Percentiles rank a stretch among this genome's conserved stretches.
phyloP scores from a whole-genome alignment of 2,329 filamentous ascomycete species.

The Alternaria brassicae region DNA sequence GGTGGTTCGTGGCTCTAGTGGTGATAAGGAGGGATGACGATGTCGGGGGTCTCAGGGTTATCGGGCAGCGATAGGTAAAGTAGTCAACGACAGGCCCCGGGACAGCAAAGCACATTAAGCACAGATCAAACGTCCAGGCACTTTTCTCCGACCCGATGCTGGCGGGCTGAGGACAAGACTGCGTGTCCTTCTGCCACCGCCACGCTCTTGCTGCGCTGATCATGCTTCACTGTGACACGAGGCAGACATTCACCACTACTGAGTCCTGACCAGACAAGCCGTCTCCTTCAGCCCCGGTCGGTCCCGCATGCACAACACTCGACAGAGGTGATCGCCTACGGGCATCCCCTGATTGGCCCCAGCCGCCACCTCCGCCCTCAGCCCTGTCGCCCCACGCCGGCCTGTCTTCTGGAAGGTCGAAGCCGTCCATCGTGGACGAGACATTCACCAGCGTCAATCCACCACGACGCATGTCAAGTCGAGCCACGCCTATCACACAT shows the following conservation, averaged over 20 bases:
- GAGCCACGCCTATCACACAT: background rate
- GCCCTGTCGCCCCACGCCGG: constrained; percentile 22
- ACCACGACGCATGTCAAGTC: background rate
- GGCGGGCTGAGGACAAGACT: constrained; percentile 9
- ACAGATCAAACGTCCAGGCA: constrained; percentile 22
- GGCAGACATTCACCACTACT: background rate
- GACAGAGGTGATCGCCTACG: constrained; percentile 16
- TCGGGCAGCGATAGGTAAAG: constrained; percentile 26
- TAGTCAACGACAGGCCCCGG: constrained; percentile 6
- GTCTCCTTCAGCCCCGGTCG: constrained; percentile 7
- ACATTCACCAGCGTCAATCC: too few relatives aligned
- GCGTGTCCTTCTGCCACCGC: constrained; percentile 2
- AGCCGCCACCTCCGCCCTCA: constrained; percentile 20
- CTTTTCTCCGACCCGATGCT: constrained; percentile 10
- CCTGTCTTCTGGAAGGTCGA: constrained; percentile 16
- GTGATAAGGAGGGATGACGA: constrained; percentile 10
- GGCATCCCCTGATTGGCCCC: constrained; percentile 23
- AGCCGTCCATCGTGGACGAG: background rate
- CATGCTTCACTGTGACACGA: background rate
- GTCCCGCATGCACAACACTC: constrained; percentile 17
- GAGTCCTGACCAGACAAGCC: background rate
- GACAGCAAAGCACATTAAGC: constrained; percentile 12
- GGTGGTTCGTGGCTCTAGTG: constrained; percentile 13
- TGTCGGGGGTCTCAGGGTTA: constrained; percentile 19
- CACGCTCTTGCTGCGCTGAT: background rate